Evolutionary conservation across 2,329 filamentous ascomycete species (phyloP).

Genomic region (Monilinia fructicola): DNA sequence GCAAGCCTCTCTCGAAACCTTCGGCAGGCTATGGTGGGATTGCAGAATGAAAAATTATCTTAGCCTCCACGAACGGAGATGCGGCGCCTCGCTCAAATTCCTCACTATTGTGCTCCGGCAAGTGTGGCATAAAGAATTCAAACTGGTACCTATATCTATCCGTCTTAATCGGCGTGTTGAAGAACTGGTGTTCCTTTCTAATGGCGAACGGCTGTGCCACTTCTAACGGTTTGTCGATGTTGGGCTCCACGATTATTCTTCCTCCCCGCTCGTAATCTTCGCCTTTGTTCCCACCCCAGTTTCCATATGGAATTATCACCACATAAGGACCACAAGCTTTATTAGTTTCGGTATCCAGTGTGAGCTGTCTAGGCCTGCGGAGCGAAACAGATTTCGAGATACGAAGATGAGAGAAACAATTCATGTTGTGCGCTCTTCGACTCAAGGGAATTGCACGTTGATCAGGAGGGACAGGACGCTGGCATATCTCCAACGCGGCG

Average conservation of each 20-base stretch:
- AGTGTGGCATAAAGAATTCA: not conserved
- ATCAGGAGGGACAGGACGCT: not conserved
- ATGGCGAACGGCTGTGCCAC: too few species aligned
- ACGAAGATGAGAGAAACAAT: not conserved
- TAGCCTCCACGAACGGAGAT: not conserved
- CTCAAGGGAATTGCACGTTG: not conserved
- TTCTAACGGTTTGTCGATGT: not conserved
- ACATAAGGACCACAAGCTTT: not conserved
- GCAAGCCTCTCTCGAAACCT: not conserved
- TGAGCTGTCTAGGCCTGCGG: not conserved
- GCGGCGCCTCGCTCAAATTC: not conserved
- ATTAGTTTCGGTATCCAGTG: not conserved
- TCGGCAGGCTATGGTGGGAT: too few species aligned
- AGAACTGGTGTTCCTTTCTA: not conserved
- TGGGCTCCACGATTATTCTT: not conserved
- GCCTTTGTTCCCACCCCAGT: rapidly evolving
- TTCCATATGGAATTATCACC: not conserved
- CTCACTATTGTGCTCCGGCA: not conserved
- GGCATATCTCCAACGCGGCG: not conserved
- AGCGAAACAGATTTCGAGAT: not conserved
- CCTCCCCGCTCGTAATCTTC: not conserved
- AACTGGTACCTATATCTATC: not conserved
- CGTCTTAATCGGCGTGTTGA: not conserved
- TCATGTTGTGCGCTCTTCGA: not conserved
- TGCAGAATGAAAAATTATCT: not conserved